A percentile compares a stretch with the other conserved stretches of the same genome.
phyloP scores from a whole-genome alignment of 1,284 basidiomycete genomes.

The Sanguinoderma infundibulare region DNA sequence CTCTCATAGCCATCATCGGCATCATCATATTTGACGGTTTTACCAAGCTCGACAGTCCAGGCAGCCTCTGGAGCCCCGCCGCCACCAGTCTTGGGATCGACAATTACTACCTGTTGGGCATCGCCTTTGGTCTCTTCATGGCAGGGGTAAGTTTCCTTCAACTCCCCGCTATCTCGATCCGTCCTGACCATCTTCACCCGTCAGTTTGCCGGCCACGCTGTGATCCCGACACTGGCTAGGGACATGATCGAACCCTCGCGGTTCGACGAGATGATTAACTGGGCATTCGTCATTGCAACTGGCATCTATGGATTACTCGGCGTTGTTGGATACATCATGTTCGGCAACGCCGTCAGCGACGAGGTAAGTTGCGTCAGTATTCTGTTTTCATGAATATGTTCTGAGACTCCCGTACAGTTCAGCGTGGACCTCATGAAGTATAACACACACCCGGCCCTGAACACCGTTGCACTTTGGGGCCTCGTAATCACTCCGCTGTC shows the following conservation, averaged over 20 bases:
- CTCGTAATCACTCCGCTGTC: slow-evolving; percentile 89
- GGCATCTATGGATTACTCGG: slow-evolving; percentile 83
- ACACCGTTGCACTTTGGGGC: slow-evolving; percentile 85
- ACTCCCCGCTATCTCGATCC: not conserved
- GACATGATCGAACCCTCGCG: slow-evolving; percentile 89
- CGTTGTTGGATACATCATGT: slow-evolving; percentile 91
- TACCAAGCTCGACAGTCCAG: slow-evolving; percentile 78
- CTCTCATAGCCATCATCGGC: slow-evolving; percentile 76
- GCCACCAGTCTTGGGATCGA: slow-evolving; percentile 69
- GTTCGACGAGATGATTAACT: slow-evolving; percentile 85
- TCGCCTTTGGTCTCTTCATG: slow-evolving; percentile 91
- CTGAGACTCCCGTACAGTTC: slow-evolving; percentile 54
- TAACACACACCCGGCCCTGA: slow-evolving; percentile 75
- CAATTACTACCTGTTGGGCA: slow-evolving; percentile 62
- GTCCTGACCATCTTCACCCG: not conserved
- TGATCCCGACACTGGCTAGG: slow-evolving; percentile 87
- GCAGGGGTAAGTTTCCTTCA: slow-evolving; percentile 72
- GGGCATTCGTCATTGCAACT: slow-evolving; percentile 86
- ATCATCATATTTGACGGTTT: slow-evolving; percentile 89
- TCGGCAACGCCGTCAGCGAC: slow-evolving; percentile 81
- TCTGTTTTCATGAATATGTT: not conserved
- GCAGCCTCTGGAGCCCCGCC: slow-evolving; percentile 81
- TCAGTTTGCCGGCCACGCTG: slow-evolving; percentile 91
- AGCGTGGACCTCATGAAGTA: slow-evolving; percentile 84
- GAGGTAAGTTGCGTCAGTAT: slow-evolving; percentile 58